phyloP scores from a whole-genome alignment of 176 grass and related monocot genomes.

The Aegilops bicornis region DNA sequence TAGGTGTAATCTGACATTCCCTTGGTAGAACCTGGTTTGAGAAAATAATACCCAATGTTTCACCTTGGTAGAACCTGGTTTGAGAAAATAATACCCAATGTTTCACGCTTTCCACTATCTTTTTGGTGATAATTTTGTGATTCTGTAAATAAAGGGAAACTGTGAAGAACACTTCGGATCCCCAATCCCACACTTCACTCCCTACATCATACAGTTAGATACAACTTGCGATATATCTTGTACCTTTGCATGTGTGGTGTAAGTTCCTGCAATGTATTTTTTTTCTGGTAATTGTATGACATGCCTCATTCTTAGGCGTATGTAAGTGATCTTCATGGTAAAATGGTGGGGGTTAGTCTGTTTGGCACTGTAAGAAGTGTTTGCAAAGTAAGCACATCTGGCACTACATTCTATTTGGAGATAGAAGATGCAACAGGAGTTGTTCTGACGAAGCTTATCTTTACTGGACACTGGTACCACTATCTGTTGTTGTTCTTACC shows the following conservation, averaged over 20 bases:
- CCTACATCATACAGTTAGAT: not conserved
- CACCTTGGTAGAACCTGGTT: slow-evolving; percentile 10
- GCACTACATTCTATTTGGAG: slow-evolving; percentile 59
- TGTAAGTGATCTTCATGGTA: slow-evolving; percentile 72
- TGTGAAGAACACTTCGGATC: not conserved
- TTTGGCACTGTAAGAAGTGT: slow-evolving; percentile 69
- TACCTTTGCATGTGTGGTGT: not conserved
- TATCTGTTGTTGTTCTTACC: slow-evolving; percentile 25
- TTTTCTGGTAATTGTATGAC: not conserved
- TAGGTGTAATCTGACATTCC: not conserved
- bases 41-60: slow-evolving; percentile 12
- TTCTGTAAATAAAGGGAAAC: slow-evolving; percentile 2
- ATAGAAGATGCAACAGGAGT: slow-evolving; percentile 78
- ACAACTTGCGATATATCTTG: not conserved
- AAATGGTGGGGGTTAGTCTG: slow-evolving; percentile 80
- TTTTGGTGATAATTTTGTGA: slow-evolving; percentile 14
- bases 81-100: slow-evolving; percentile 18
- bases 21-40: slow-evolving; percentile 3
- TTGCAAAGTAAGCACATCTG: slow-evolving; percentile 53
- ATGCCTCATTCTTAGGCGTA: slow-evolving; percentile 48
- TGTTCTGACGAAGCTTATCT: slow-evolving; percentile 64
- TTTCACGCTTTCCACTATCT: not conserved
- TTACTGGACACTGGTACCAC: slow-evolving; percentile 66
- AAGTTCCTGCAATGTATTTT: slow-evolving; percentile 5
- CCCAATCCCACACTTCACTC: not conserved